Conservation (phyloP, 805 yeast species). For the Pichia paraexigua region DNA sequence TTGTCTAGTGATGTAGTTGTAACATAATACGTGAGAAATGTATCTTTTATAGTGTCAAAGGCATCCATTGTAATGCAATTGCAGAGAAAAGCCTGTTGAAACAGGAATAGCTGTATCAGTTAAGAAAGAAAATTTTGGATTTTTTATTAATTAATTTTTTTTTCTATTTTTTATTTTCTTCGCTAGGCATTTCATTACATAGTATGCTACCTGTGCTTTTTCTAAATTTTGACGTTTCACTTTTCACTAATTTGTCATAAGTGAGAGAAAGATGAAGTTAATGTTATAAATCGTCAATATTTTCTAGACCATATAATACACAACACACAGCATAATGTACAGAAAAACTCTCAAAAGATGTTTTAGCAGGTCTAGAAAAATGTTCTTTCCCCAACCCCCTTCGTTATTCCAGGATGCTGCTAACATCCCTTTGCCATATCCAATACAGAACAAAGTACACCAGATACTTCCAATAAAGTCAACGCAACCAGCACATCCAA, state of each 20-base stretch:
- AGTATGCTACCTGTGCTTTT: too few relatives aligned
- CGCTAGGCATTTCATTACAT: too few relatives aligned
- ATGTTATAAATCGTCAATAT: too few relatives aligned
- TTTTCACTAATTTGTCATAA: too few relatives aligned
- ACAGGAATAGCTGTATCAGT: too few relatives aligned
- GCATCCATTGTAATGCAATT: neutral
- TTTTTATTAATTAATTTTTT: too few relatives aligned
- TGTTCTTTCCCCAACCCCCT: neutral
- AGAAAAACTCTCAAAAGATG: neutral
- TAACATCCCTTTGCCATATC: neutral
- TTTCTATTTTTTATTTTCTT: too few relatives aligned
- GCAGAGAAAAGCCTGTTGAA: neutral
- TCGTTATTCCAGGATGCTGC: neutral
- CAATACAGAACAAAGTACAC: neutral
- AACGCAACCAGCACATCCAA: neutral
- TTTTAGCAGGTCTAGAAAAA: neutral
- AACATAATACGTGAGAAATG: neutral
- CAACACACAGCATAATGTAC: neutral
- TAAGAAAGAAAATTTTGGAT: too few relatives aligned
- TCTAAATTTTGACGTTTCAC: too few relatives aligned
- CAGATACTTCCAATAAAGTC: neutral
- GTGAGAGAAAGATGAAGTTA: too few relatives aligned
- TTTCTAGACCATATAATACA: neutral
- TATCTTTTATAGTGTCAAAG: neutral
- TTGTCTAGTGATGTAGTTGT: slow-evolving; percentile 2